phyloP scores from a whole-genome alignment of 202 grass and related monocot species.

The Schoenoplectus tabernaemontani region DNA sequence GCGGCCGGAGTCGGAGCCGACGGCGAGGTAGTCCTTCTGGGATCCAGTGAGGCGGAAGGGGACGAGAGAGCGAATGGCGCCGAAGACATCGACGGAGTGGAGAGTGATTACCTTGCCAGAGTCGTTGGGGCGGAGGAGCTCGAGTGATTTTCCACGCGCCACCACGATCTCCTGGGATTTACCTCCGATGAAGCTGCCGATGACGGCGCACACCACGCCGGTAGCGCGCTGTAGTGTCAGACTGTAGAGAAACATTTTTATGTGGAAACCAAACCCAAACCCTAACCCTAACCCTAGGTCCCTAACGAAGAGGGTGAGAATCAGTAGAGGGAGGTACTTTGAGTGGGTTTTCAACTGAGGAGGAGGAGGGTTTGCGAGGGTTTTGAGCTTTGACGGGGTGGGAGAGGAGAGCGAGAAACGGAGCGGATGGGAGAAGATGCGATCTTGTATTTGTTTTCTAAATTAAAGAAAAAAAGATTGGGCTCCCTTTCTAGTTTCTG shows the following conservation, averaged over 20 bases:
- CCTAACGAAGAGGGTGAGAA: background rate
- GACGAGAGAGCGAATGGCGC: slow-evolving; percentile 79
- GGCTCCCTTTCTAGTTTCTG: background rate
- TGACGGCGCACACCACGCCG: slow-evolving; percentile 68
- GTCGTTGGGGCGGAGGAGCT: slow-evolving; percentile 76
- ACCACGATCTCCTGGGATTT: slow-evolving; percentile 84
- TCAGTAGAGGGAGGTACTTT: too few species aligned
- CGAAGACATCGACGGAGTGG: slow-evolving; percentile 92
- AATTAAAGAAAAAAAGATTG: background rate
- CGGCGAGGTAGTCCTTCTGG: slow-evolving; percentile 83
- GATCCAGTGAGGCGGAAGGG: slow-evolving; percentile 96
- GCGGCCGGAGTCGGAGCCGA: slow-evolving; percentile 87
- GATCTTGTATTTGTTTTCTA: background rate
- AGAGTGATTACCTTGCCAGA: slow-evolving; percentile 66
- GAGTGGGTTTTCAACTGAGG: background rate
- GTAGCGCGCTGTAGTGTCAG: slow-evolving; percentile 71
- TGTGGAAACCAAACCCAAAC: background rate
- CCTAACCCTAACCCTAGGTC: too few species aligned
- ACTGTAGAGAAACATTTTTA: slow-evolving; percentile 75
- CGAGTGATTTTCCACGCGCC: slow-evolving; percentile 60
- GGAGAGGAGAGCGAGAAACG: background rate
- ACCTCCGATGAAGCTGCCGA: slow-evolving; percentile 81
- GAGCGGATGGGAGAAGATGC: background rate
- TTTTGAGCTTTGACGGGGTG: background rate
- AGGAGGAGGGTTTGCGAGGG: background rate